phyloP scores from a whole-genome alignment of 2,329 filamentous ascomycete genomes.

The Calcarisporium arbuscula region DNA sequence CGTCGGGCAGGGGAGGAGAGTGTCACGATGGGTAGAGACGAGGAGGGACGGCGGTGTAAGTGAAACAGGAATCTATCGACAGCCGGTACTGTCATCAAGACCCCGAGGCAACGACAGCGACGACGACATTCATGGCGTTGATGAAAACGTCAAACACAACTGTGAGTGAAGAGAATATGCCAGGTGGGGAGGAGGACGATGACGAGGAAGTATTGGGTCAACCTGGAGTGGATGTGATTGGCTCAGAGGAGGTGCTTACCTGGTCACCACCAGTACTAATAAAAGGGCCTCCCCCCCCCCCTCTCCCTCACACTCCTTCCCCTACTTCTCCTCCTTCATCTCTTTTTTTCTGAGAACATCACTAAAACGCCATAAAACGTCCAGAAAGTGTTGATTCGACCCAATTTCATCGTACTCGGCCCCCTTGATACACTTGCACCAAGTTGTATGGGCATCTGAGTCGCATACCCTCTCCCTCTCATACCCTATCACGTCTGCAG shows the following conservation, averaged over 20 bases:
- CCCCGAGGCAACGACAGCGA: neutral
- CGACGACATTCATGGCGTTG: neutral
- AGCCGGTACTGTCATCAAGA: neutral
- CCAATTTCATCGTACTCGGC: neutral
- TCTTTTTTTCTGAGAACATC: neutral
- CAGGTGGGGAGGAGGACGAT: neutral
- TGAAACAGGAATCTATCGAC: neutral
- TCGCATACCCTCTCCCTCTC: neutral
- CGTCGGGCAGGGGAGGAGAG: neutral
- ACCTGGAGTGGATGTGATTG: neutral
- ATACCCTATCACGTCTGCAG: neutral
- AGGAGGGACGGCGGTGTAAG: neutral
- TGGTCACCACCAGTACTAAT: neutral
- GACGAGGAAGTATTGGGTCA: neutral
- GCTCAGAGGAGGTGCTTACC: neutral
- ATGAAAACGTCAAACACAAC: neutral
- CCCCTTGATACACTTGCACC: neutral
- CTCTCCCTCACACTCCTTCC: neutral
- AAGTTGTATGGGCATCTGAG: too few relatives aligned
- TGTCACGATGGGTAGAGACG: neutral
- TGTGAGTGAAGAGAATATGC: neutral
- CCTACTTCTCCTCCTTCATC: neutral
- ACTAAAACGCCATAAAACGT: neutral
- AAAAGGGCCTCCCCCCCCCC: slow-evolving; percentile 1
- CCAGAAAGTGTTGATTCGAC: too few relatives aligned